These are phyloP conservation scores for Tricholoma sp. DNA, from an alignment of 768 basidiomycete species.

Conservation along the genomic window DNA sequence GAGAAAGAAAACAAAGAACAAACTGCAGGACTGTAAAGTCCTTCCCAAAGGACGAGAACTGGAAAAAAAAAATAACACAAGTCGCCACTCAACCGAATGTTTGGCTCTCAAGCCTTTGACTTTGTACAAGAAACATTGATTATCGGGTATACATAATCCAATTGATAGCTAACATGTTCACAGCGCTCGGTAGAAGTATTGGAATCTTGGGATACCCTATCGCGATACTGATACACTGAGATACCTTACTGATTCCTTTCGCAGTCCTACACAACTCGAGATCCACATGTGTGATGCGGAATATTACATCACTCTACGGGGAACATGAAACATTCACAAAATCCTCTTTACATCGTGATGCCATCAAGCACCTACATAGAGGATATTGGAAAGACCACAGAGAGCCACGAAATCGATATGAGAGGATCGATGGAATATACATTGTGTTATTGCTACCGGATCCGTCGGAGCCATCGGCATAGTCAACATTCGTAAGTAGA, in stretches of 20 bases:
- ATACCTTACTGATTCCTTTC: not conserved
- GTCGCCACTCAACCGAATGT: constrained; percentile 21
- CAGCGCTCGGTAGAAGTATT: too few relatives aligned
- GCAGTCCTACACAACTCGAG: too few relatives aligned
- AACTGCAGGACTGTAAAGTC: constrained; percentile 15
- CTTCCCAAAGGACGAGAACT: constrained; percentile 20
- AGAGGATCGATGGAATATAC: too few relatives aligned
- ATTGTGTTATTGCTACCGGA: too few relatives aligned
- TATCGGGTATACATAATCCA: not conserved
- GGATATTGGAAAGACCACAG: not conserved
- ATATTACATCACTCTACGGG: not conserved
- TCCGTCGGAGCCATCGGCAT: not conserved
- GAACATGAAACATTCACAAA: not conserved
- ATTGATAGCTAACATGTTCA: too few relatives aligned
- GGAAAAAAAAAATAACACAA: constrained; percentile 10
- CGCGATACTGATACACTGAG: not conserved
- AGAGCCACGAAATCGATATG: too few relatives aligned
- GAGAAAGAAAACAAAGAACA: constrained; percentile 24
- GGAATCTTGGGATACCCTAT: not conserved
- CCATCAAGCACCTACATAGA: not conserved
- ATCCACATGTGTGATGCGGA: not conserved
- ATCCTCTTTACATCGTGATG: not conserved
- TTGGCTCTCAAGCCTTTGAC: constrained; percentile 18
- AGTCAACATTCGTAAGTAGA: not conserved
- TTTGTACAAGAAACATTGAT: constrained; percentile 14